Evolutionary conservation across 2,329 filamentous ascomycete species (phyloP), one percentile per base, ranked within the genome.

Genomic region (Ustulina deusta): DNA sequence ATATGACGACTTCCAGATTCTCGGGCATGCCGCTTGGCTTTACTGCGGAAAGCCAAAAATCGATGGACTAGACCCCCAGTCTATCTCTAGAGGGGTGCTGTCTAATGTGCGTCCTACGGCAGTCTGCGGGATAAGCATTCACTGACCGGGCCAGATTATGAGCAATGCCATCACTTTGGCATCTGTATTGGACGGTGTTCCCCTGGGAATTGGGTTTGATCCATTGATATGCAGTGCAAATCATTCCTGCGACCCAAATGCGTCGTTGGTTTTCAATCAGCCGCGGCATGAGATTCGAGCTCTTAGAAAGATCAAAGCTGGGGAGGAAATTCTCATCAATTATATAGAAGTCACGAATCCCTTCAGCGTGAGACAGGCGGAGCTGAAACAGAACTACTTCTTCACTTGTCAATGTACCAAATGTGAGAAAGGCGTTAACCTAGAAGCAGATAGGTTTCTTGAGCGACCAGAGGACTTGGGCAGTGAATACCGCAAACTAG

Each of bases 161-260:
- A 60, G 58, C 44, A 75, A 76, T 51, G 27, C 63, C 10, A 70
- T 69, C 25, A 38, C 9, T 25, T 40, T 76, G n/a, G 46, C 66
- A 20, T 74, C 72, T 17, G 66, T 70, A 10, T 63, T 77, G 22
- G 75, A 77, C 48, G 61, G 64, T n/a, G 55, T 61, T 1, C 9
- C 65, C 1, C 63, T 74, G 3, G 74, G 74, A 1, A 71, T 66
- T 11, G 72, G 69, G 0, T 75, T 78, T 32, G 75, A 78, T 54
- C 72, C 73, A n/a, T 32, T 76, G 49, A 69, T 76, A 42, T 75
- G 71, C 22, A 73, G 63, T 38, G 71, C 73, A 11, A 87, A 87
- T 61, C 85, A 87, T 71, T 86, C 83, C 3, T 87, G 85, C 72
- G 80, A 83, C 36, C 83, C 84, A 1, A 87, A 86, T 63, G 81